These are phyloP conservation scores for Diaporthe amygdali DNA, from an alignment of 2,329 filamentous ascomycete genomes.

Conservation along the genomic window DNA sequence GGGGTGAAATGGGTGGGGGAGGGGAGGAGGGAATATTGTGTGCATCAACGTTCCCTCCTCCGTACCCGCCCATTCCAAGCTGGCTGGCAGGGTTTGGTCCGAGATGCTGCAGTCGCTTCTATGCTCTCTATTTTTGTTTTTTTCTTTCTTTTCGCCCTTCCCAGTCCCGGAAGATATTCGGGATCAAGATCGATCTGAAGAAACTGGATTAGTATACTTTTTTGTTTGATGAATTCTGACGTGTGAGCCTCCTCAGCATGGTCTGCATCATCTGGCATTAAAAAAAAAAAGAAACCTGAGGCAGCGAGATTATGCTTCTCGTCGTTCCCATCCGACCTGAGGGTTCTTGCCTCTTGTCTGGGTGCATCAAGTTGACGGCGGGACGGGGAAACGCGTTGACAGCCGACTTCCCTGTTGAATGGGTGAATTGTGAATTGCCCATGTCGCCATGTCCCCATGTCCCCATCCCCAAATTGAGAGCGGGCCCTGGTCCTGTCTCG, in stretches of 20 bases:
- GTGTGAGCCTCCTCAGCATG: not conserved
- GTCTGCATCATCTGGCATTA: not conserved
- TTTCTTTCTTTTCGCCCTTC: not conserved
- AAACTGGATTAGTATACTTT: not conserved
- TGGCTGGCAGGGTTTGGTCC: not conserved
- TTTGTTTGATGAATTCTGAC: not conserved
- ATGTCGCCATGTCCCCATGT: not conserved
- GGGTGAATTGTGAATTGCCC: no score
- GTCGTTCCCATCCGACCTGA: not conserved
- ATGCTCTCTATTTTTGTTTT: not conserved
- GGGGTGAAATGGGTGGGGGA: no score
- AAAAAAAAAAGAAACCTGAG: not conserved
- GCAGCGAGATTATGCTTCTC: not conserved
- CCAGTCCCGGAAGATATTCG: not conserved
- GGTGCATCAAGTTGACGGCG: not conserved
- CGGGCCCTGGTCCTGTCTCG: not conserved
- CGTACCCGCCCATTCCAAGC: not conserved
- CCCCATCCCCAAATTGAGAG: not conserved
- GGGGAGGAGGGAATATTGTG: no score
- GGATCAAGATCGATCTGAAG: not conserved
- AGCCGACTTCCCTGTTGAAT: not conserved
- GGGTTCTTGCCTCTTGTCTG: not conserved
- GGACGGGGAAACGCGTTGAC: not conserved
- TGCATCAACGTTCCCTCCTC: not conserved
- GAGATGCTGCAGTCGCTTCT: conserved; percentile 6